Base-by-base conservation (phyloP, 1,284 basidiomycete genomes). In the Veloboletus limbatus region DNA sequence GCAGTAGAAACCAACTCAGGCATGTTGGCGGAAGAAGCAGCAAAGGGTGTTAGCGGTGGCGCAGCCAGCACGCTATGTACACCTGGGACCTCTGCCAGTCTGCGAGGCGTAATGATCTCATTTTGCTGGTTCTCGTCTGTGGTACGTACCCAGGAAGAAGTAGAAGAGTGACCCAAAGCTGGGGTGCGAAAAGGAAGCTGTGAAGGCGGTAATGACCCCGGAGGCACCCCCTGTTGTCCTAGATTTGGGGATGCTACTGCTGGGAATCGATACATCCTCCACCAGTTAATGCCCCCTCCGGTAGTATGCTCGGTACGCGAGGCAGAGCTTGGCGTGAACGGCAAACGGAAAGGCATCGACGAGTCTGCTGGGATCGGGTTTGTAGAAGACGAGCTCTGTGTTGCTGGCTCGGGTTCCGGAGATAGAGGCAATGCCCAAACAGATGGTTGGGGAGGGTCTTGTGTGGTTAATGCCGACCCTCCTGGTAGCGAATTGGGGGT, bases 261-360 rank as follows among this genome's bases (percentile, higher is more conserved):
- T 8, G 83, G 83, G 69, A 88, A 90, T 28, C 85, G 75, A 60
- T 88, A 88, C 56, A 88, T 68, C 49, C 88, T 72, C 88, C 87
- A 89, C 78, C 86, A 85, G 60, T 88, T 88, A 49, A 88, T 80
- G 13, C 83, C 74, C 22, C 76, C 78, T 22, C 62, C 64, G 37
- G 65, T 56, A 6, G 55, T 62, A 28, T 43, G 62, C 47, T 67
- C 66, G 6, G 67, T 68, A 14, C 63, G 63, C 9, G 66, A 63
- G 44, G 62, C 52, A 33, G 63, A 66, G 22, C 56, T 55, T 21
- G 56, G 32, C 6, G 51, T 45, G 26, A 66, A 58, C 2, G 62
- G 63, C 16, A 67, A 45, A 41, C 51, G 60, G 45, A 62, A 62
- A 39, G 62, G 60, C 65, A 65, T 64, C 8, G 59, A 39, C 5